phyloP scores from a whole-genome alignment of 306 rosid species.

The Prosopis cineraria region DNA sequence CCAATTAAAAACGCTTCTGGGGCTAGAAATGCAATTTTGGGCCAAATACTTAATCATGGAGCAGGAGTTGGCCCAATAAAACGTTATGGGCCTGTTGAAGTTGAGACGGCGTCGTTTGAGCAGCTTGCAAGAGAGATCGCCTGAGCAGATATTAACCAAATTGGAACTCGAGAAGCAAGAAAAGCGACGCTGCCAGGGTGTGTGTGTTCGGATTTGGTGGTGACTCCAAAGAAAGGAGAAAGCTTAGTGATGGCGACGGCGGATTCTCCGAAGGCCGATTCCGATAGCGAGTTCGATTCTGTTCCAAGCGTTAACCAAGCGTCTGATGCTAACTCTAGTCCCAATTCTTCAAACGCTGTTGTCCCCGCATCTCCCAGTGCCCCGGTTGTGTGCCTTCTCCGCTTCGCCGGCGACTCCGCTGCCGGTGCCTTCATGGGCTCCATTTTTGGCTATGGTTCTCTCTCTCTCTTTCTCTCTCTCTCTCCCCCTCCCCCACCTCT shows the following conservation, averaged over 20 bases:
- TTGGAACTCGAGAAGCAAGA: not conserved
- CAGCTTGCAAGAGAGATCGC: not conserved
- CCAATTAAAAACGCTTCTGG: not conserved
- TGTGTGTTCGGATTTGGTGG: not conserved
- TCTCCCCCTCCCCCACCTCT: not conserved
- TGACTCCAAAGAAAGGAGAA: not conserved
- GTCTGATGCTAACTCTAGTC: conserved; percentile 31
- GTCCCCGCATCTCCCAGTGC: conserved; percentile 43
- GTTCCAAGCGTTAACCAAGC: conserved; percentile 14
- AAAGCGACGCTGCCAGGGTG: not conserved
- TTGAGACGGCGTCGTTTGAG: not conserved
- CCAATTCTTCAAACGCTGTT: conserved; percentile 52
- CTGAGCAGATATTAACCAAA: not conserved
- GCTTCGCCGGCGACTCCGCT: conserved; percentile 77
- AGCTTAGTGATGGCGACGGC: conserved; percentile 46
- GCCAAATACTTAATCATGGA: too few species aligned
- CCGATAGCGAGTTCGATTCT: conserved; percentile 42
- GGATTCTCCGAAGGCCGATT: conserved; percentile 52
- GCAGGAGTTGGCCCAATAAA: too few species aligned
- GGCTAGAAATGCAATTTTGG: not conserved
- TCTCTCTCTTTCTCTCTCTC: not conserved
- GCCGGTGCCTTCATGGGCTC: conserved; percentile 97
- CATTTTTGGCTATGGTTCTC: conserved; percentile 84
- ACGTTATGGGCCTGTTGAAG: not conserved
- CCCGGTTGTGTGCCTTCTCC: conserved; percentile 70